Evolutionary conservation across 306 rosid species (phyloP).

Genomic region (Bauhinia variegata): DNA sequence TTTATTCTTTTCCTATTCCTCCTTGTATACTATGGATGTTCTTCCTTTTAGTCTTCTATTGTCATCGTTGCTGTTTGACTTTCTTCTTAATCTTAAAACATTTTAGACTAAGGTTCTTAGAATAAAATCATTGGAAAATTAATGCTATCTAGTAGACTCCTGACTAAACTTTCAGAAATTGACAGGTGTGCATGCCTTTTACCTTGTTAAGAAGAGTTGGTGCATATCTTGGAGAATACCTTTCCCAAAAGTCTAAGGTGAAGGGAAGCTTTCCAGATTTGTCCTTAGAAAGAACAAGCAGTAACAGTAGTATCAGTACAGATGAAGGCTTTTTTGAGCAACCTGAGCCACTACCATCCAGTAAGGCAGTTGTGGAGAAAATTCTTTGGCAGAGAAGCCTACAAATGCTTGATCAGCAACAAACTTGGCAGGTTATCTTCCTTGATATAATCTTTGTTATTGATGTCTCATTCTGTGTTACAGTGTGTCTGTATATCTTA

Average conservation of each 20-base stretch:
- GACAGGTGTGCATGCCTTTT: constrained; percentile 76
- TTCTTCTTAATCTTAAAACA: constrained; percentile 5
- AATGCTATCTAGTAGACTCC: constrained; percentile 10
- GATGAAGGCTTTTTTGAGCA: constrained; percentile 92
- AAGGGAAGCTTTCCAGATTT: constrained; percentile 55
- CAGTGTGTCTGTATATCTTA: constrained; percentile 7
- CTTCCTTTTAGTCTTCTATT: constrained; percentile 19
- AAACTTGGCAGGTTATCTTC: constrained; percentile 79
- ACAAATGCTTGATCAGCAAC: constrained; percentile 72
- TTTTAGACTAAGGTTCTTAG: constrained; percentile 2
- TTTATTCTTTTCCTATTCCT: constrained; percentile 16
- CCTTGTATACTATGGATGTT: not conserved
- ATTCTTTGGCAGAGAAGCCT: constrained; percentile 59
- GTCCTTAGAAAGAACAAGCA: constrained; percentile 67
- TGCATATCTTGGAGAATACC: constrained; percentile 60
- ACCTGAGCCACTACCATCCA: constrained; percentile 68
- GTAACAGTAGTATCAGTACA: constrained; percentile 64
- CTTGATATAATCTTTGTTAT: constrained; percentile 25
- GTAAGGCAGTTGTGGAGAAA: constrained; percentile 65
- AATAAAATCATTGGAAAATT: constrained; percentile 19
- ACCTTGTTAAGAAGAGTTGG: constrained; percentile 64
- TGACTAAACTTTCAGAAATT: constrained; percentile 47
- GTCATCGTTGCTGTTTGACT: not conserved
- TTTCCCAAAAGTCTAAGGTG: constrained; percentile 60
- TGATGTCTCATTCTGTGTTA: constrained; percentile 27